A percentile compares a stretch with the other conserved stretches of the same genome.
phyloP scores from a whole-genome alignment of 768 basidiomycete genomes.

The Podaxis sp. region DNA sequence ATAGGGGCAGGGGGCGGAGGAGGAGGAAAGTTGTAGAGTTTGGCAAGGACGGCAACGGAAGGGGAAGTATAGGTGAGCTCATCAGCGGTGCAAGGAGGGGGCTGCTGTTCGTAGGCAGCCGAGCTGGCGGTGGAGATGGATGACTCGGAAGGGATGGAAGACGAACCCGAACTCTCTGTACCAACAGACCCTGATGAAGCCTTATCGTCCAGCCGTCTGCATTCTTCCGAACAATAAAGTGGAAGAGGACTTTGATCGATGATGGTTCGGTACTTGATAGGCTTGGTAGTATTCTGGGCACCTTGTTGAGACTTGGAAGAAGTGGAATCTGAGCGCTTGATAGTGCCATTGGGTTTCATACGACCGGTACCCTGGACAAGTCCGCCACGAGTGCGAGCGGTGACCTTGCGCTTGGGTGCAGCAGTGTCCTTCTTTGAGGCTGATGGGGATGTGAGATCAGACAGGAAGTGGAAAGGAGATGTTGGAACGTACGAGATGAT shows the following conservation, averaged over 20 bases:
- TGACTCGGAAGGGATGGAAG: constrained; percentile 36
- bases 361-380: constrained; percentile 69
- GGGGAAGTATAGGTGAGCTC: constrained; percentile 20
- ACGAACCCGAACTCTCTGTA: constrained; percentile 22
- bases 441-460: constrained; percentile 16
- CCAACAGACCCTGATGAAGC: background rate
- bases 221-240: constrained; percentile 83
- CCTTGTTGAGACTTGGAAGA: constrained; percentile 15
- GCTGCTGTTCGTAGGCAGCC: constrained; percentile 8
- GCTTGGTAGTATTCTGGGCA: constrained; percentile 24
- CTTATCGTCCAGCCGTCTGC: constrained; percentile 59
- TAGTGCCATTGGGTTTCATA: constrained; percentile 55
- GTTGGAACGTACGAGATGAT: constrained; percentile 31
- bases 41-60: constrained; percentile 28
- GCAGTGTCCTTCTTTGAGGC: constrained; percentile 15
- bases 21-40: constrained; percentile 43
- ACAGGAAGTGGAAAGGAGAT: constrained; percentile 1
- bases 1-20: constrained; percentile 49
- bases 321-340: constrained; percentile 36
- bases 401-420: constrained; percentile 28
- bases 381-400: constrained; percentile 44
- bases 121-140: constrained; percentile 25
- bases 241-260: constrained; percentile 82
- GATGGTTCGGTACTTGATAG: constrained; percentile 57
- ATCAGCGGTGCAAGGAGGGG: background rate